Base-by-base conservation (phyloP, 495 filamentous ascomycete genomes). In the Lineolata rhizophorae region DNA sequence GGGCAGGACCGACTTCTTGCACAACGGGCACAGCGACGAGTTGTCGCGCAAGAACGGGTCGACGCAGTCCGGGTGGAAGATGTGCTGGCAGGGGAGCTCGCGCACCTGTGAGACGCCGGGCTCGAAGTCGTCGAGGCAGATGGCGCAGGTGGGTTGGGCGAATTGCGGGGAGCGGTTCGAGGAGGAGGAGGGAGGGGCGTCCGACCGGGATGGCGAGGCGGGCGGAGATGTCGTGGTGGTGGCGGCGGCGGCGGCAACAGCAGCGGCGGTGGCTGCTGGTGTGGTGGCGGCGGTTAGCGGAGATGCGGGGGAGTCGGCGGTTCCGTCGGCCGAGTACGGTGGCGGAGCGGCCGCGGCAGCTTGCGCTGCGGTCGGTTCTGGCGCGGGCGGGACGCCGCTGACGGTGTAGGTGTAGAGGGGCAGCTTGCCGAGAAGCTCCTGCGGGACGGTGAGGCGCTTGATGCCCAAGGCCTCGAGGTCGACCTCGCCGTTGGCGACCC, bases 1-100 rank as follows among this genome's bases (percentile, higher is more conserved):
- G 2, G 76, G 63, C 3, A 93, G 52, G 35, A 79, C 73, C 27
- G 61, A 72, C 28, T 67, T 61, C 44, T 92, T 93, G 57, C 85
- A 95, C 31, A 91, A 51, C 1, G 85, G 85, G 43, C 85, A 95
- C 9, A 90, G 60, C 25, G 72, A 77, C 46, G 72, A 82, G 42
- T 64, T 67, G 24, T 65, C 54, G 29, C 57, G 54, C 26, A 94
- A 56, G 40, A 81, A 84, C 8, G 64, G 56, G 46, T 94, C 82
- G 41, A 95, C 79, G 48, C 85, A 95, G 26, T 70, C 71, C 2
- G 79, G 70, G 34, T 95, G 82, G 53, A 81, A 95, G 35, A 93
- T 83, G 46, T 95, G 85, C 0, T 74, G 65, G 40, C 85, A 95
- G 0, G 77, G 72, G 3, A 94, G 58, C 49, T 90, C 78, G 22